Evolutionary conservation across 169 alveolate species (phyloP), one percentile per base, ranked within the genome.

Genomic region (Eimeria mitis): DNA sequence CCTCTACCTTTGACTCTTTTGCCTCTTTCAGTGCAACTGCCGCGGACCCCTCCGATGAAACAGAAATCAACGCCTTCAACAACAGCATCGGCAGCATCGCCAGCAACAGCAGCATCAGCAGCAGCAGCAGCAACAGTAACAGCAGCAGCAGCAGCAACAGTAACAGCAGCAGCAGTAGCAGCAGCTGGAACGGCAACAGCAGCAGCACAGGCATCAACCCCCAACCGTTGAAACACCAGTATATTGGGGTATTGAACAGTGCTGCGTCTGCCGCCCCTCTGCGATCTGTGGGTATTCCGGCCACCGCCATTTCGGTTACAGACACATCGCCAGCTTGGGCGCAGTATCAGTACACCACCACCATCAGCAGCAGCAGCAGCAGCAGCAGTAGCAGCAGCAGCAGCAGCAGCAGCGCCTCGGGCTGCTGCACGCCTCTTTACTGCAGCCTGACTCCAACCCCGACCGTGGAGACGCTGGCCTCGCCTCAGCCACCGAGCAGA

Each of bases 361-460:
- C 85, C n/a, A n/a, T n/a, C n/a, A n/a, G n/a, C n/a, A n/a, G n/a
- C n/a, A n/a, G n/a, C 34, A 37, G 83, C 70, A 61, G 23, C 70
- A 6, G 31, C 70, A 61, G 70, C 70, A 61, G 70, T n/a, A 23
- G 70, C 70, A 4, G 70, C 70, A 52, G 59, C 59, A 52, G 59
- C 59, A 52, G 59, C 59, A 25, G 42, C 14, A 21, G 75, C 40
- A 9, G 37, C 34, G 49, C 28, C 49, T 11, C 87, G 44, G 90
- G 90, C 11, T 34, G 44, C 37, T 81, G 68, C 59, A 81, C 90
- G 21, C 90, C 90, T n/a, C 75, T 81, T n/a, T 81, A 81, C 71
- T 81, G 90, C 90, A 81, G 90, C 59, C 73, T 81, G 14, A 81
- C 75, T 40, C 90, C 90, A n/a, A 56, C 75, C 16, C 23, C 54